Evolutionary conservation across 257 asterid species (phyloP).

Genomic region (Salvia rosmarinus): DNA sequence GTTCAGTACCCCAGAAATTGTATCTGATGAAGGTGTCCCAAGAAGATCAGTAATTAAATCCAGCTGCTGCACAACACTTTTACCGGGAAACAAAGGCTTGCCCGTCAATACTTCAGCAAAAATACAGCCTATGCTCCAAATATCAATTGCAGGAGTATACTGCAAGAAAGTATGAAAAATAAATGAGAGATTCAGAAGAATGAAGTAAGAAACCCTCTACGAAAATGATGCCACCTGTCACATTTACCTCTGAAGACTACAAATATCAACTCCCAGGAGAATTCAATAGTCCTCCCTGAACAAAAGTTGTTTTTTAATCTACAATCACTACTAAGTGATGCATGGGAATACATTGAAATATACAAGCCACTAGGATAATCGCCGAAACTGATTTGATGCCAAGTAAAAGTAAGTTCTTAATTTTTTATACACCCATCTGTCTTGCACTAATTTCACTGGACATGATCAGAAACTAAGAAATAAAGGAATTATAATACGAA

Average conservation of each 20-base stretch:
- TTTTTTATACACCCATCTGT: no score
- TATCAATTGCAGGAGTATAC: conserved; percentile 93
- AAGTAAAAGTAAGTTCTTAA: conserved; percentile 20
- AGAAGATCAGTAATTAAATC: conserved; percentile 92
- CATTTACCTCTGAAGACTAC: conserved; percentile 77
- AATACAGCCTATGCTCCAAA: conserved; percentile 93
- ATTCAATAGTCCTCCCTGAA: conserved; percentile 92
- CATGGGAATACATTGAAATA: conserved; percentile 41
- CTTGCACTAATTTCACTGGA: conserved; percentile 6
- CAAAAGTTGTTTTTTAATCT: conserved; percentile 77
- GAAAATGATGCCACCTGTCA: conserved; percentile 53
- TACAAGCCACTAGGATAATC: conserved; percentile 6
- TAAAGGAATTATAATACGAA: background rate
- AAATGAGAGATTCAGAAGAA: conserved; percentile 35
- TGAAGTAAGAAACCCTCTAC: conserved; percentile 28
- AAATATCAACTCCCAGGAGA: conserved; percentile 91
- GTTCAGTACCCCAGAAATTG: conserved; percentile 62
- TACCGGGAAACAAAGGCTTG: conserved; percentile 90
- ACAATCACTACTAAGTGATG: conserved; percentile 52
- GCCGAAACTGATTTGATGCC: no score
- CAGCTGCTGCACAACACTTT: conserved; percentile 91
- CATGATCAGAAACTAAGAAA: conserved; percentile 18
- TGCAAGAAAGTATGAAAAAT: conserved; percentile 47
- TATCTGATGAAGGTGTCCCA: conserved; percentile 83
- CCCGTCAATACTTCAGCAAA: conserved; percentile 85